phyloP scores from a whole-genome alignment of 2,329 filamentous ascomycete genomes.

The Colletotrichum cordylinicola region DNA sequence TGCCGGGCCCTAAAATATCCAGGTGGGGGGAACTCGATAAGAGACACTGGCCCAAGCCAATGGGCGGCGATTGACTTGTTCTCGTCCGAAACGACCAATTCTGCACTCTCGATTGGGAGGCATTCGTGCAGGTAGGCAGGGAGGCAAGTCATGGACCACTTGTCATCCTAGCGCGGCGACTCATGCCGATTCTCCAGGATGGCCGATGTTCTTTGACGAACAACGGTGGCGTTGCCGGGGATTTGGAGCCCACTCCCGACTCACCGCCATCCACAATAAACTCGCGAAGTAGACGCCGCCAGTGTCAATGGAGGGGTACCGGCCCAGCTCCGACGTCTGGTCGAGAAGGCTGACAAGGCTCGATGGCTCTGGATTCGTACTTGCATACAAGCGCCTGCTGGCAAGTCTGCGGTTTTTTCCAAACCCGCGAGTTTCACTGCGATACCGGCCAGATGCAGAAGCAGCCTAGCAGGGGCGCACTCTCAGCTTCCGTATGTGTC shows the following conservation, averaged over 20 bases:
- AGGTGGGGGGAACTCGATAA: constrained; percentile 17
- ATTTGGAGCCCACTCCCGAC: not conserved
- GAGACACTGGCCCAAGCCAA: constrained; percentile 9
- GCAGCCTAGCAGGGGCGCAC: not conserved
- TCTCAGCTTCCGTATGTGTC: not conserved
- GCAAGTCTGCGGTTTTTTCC: not conserved
- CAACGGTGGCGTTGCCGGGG: constrained; percentile 9
- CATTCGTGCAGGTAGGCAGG: not conserved
- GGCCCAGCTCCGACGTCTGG: not conserved
- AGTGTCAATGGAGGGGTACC: not conserved
- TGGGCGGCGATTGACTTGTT: not conserved
- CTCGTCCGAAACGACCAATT: constrained; percentile 14
- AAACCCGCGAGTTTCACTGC: not conserved
- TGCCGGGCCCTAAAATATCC: constrained; percentile 20
- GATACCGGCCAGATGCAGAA: constrained; percentile 8
- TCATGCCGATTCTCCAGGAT: constrained; percentile 14
- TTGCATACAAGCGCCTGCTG: not conserved
- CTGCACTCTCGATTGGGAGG: not conserved
- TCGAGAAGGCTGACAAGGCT: constrained; percentile 16
- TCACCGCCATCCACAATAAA: constrained; percentile 19
- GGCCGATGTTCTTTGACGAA: not conserved
- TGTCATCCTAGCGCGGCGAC: constrained; percentile 10
- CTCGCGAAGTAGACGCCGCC: not conserved
- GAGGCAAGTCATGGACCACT: constrained; percentile 6
- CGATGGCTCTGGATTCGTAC: not conserved